phyloP scores from a whole-genome alignment of 768 basidiomycete genomes.

The Auricularia heimuer region DNA sequence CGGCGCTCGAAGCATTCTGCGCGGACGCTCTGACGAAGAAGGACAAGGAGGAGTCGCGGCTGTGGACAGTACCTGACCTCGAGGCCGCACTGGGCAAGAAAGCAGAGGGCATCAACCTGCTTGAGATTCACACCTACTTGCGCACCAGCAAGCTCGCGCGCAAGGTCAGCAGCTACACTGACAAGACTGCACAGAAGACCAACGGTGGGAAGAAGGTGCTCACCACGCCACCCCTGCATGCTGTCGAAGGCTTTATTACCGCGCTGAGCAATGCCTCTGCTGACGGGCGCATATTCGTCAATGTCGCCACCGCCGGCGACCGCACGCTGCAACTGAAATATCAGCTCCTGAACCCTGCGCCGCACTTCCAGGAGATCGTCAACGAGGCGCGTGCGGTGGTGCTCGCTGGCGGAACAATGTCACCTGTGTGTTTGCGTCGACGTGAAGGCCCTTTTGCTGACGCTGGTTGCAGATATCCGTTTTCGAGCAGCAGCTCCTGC shows the following conservation, averaged over 20 bases:
- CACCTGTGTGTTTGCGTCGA: conserved; percentile 50
- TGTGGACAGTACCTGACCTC: conserved; percentile 61
- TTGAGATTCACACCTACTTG: conserved; percentile 76
- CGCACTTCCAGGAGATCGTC: conserved; percentile 75
- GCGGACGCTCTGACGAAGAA: conserved; percentile 26
- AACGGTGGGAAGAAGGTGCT: conserved; percentile 15
- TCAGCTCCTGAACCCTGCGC: conserved; percentile 85
- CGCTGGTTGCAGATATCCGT: conserved; percentile 62
- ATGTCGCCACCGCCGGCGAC: conserved; percentile 11
- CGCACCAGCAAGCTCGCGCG: conserved; percentile 67
- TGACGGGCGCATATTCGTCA: conserved; percentile 47
- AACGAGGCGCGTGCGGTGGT: conserved; percentile 76
- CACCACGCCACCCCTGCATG: conserved; percentile 65
- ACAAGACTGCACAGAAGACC: conserved; percentile 42
- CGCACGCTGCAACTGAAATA: conserved; percentile 68
- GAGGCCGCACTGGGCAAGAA: conserved; percentile 56
- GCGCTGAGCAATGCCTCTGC: conserved; percentile 54
- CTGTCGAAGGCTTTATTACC: conserved; percentile 68
- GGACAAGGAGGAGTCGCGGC: conserved; percentile 32
- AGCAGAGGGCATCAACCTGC: conserved; percentile 66
- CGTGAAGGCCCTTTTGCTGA: neutral
- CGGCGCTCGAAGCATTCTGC: conserved; percentile 52
- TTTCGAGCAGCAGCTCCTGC: conserved; percentile 71
- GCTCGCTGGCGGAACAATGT: conserved; percentile 96
- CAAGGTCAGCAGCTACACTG: conserved; percentile 74